These are phyloP conservation scores for Cyberlindnera mississippiensis DNA, from an alignment of 805 yeast species.

Conservation along the genomic window DNA sequence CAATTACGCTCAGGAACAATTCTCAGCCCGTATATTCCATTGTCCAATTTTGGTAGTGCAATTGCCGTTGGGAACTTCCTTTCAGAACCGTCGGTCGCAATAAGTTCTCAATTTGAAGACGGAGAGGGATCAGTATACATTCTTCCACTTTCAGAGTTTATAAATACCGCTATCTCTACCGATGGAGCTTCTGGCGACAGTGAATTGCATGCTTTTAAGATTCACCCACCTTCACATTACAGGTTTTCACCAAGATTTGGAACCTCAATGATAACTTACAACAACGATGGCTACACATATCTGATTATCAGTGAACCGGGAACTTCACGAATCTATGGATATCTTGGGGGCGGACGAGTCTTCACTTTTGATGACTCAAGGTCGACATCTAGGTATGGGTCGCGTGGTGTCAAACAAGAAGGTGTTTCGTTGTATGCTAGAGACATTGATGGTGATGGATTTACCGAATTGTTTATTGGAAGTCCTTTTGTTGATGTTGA, in stretches of 20 bases:
- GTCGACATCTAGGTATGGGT: conserved; percentile 33
- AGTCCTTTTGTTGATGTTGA: conserved; percentile 38
- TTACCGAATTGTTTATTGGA: conserved; percentile 41
- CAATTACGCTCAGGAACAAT: conserved; percentile 2
- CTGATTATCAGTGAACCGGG: conserved; percentile 54
- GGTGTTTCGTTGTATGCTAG: conserved; percentile 33
- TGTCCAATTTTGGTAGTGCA: conserved; percentile 44
- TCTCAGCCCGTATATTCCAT: conserved; percentile 24
- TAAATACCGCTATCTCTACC: neutral
- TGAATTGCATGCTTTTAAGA: too few species aligned
- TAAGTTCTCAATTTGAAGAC: conserved; percentile 49
- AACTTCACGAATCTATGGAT: conserved; percentile 38
- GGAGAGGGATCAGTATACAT: conserved; percentile 41
- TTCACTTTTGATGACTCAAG: conserved; percentile 27
- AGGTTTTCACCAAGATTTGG: conserved; percentile 41
- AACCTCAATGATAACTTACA: conserved; percentile 30
- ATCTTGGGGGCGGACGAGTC: conserved; percentile 22
- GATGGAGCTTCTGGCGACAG: too few species aligned
- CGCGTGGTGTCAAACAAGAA: conserved; percentile 39
- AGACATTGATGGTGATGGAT: conserved; percentile 36
- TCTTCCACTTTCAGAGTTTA: conserved; percentile 35
- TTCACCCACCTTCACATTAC: conserved; percentile 5
- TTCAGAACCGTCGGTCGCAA: conserved; percentile 39
- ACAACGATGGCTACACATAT: conserved; percentile 29
- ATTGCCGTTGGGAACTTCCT: conserved; percentile 40